A percentile compares a stretch with the other conserved stretches of the same genome.
Evolutionary conservation across 345 rosid species (phyloP).

Genomic region (Erysimum cheiranthoides): DNA sequence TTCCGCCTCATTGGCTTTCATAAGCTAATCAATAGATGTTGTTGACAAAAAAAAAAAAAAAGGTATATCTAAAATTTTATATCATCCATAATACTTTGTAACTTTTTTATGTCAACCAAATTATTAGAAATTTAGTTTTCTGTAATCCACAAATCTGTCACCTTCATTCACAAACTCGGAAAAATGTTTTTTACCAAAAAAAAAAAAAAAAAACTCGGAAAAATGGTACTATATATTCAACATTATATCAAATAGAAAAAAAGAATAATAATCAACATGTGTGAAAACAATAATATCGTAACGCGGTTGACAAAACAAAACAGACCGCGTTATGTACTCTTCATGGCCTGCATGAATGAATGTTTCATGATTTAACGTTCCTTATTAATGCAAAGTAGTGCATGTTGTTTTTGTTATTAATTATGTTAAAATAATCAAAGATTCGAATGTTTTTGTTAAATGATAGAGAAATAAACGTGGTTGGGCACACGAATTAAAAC

Average conservation of each 20-base stretch:
- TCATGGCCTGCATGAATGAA: conserved; percentile 46
- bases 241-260: too few relatives aligned
- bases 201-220: too few relatives aligned
- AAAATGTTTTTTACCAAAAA: not conserved
- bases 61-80: not conserved
- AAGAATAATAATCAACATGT: conserved; percentile 1
- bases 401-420: not conserved
- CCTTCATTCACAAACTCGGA: not conserved
- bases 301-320: not conserved
- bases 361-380: conserved; percentile 21
- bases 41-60: too few relatives aligned
- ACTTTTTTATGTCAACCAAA: not conserved
- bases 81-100: not conserved
- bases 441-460: conserved; percentile 27
- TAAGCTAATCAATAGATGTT: too few relatives aligned
- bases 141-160: not conserved
- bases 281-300: not conserved
- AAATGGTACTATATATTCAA: too few relatives aligned
- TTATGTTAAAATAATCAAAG: not conserved
- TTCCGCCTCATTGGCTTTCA: too few relatives aligned
- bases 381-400: conserved; percentile 34
- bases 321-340: conserved; percentile 13
- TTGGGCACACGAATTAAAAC: conserved; percentile 39
- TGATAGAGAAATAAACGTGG: not conserved
- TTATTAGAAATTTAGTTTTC: not conserved